Percentiles rank a stretch among this genome's conserved stretches.
phyloP scores from a whole-genome alignment of 371 early-diverging fungal species.

The Lichtheimia ramosa region DNA sequence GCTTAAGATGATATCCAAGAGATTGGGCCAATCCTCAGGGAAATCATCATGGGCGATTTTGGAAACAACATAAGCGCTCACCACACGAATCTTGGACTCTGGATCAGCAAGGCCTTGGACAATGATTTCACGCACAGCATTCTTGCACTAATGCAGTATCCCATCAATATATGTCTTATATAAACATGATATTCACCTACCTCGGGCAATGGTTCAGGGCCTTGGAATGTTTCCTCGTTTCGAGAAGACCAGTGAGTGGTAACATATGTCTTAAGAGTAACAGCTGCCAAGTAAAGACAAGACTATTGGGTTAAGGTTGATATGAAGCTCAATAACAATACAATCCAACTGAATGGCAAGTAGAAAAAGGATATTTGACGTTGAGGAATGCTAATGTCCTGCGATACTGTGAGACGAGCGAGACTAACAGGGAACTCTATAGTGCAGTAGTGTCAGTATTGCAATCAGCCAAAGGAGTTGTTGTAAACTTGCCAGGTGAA shows the following conservation, averaged over 20 bases:
- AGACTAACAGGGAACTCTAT: conserved; percentile 67
- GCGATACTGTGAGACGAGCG: conserved; percentile 66
- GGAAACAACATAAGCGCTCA: conserved; percentile 80
- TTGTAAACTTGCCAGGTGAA: conserved; percentile 52
- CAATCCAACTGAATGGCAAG: neutral
- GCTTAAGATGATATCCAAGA: conserved; percentile 76
- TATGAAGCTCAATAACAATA: neutral
- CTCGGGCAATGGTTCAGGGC: conserved; percentile 56
- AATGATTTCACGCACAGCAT: conserved; percentile 50
- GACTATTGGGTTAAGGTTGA: conserved; percentile 28
- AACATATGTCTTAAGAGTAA: conserved; percentile 77
- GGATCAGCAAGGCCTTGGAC: conserved; percentile 58
- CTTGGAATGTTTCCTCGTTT: conserved; percentile 58
- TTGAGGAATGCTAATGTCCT: conserved; percentile 62
- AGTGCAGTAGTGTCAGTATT: neutral
- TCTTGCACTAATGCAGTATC: conserved; percentile 41
- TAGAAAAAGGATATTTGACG: conserved; percentile 73
- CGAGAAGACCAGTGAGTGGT: conserved; percentile 78
- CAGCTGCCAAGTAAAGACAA: conserved; percentile 65
- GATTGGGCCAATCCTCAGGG: conserved; percentile 94
- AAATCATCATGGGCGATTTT: conserved; percentile 91
- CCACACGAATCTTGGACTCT: conserved; percentile 62
- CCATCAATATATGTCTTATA: too few species aligned
- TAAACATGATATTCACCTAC: conserved; percentile 17
- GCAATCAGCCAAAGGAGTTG: neutral